These are phyloP conservation scores for Mycosphaerelloides madeirae DNA, from an alignment of 2,329 filamentous ascomycete species.

Conservation along the genomic window DNA sequence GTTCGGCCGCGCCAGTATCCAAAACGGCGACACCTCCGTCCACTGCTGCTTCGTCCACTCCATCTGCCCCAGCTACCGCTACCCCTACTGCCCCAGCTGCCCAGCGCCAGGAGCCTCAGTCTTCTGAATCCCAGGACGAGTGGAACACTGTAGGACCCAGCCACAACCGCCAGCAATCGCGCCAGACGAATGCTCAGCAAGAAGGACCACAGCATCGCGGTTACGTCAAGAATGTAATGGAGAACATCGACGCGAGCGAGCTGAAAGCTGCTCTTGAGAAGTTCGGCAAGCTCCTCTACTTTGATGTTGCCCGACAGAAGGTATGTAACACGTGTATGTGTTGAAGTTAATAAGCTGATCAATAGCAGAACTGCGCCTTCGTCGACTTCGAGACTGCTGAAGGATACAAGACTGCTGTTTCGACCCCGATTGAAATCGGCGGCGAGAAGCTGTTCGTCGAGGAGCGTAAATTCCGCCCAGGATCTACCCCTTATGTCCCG, in stretches of 20 bases:
- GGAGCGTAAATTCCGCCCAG: slow-evolving; percentile 65
- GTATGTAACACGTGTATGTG: slow-evolving; percentile 54
- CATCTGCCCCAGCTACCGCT: slow-evolving; percentile 31
- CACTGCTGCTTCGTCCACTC: slow-evolving; percentile 42
- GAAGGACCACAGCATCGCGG: slow-evolving; percentile 73
- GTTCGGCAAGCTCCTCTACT: slow-evolving; percentile 61
- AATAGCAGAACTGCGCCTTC: slow-evolving; percentile 81
- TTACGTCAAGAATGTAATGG: slow-evolving; percentile 94
- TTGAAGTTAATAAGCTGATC: slow-evolving; percentile 6
- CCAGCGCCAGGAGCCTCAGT: slow-evolving; percentile 34
- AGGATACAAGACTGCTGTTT: slow-evolving; percentile 76
- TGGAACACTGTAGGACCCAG: slow-evolving; percentile 82
- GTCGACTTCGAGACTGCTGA: slow-evolving; percentile 82
- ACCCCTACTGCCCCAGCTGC: slow-evolving; percentile 36
- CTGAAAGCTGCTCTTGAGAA: slow-evolving; percentile 66
- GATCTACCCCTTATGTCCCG: slow-evolving; percentile 33
- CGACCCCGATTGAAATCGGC: slow-evolving; percentile 75
- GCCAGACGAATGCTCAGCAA: slow-evolving; percentile 54
- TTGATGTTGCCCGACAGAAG: slow-evolving; percentile 66
- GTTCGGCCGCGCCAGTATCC: slow-evolving; percentile 34
- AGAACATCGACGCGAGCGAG: slow-evolving; percentile 72
- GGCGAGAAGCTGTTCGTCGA: slow-evolving; percentile 81
- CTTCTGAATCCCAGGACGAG: slow-evolving; percentile 56
- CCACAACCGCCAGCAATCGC: slow-evolving; percentile 78
- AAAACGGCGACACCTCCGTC: not conserved